Percentiles rank a stretch among this genome's conserved stretches.
Evolutionary conservation across 2,329 filamentous ascomycete species (phyloP).

Genomic region (Colletotrichum lindemuthianum): DNA sequence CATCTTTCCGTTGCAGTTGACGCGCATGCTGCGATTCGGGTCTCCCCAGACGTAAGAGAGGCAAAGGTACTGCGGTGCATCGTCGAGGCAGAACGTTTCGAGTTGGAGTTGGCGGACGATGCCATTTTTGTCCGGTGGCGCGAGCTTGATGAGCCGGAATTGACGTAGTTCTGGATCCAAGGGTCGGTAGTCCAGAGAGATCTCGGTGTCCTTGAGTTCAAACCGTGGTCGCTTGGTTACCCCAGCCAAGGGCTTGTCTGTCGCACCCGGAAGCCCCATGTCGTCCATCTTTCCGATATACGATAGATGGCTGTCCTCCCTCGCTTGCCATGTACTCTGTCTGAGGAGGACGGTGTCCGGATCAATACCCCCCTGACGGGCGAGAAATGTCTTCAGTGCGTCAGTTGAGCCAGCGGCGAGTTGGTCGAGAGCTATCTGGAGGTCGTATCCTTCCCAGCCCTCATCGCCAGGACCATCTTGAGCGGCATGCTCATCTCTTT

Average conservation of each 20-base stretch:
- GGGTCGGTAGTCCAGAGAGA: background rate
- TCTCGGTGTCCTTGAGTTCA: background rate
- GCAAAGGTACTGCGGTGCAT: constrained; percentile 15
- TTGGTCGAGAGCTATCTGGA: constrained; percentile 22
- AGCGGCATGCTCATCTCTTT: no score
- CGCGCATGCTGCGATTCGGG: background rate
- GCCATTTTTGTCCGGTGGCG: background rate
- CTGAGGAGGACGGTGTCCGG: constrained; percentile 1
- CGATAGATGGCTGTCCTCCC: background rate
- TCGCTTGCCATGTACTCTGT: background rate
- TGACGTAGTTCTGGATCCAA: constrained; percentile 1
- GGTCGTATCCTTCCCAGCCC: constrained; percentile 11
- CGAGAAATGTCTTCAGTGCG: constrained; percentile 7
- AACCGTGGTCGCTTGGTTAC: background rate
- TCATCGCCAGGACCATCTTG: no score
- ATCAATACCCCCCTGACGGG: constrained; percentile 1
- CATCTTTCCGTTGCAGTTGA: constrained; percentile 19
- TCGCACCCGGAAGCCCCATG: background rate
- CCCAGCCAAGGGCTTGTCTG: background rate
- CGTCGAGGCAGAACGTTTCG: constrained; percentile 13
- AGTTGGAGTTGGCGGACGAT: constrained; percentile 3
- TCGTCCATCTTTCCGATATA: constrained; percentile 13
- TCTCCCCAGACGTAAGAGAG: constrained; percentile 28
- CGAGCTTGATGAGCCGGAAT: constrained; percentile 10
- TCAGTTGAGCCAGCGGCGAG: constrained; percentile 19